These are phyloP conservation scores for Rutidosis leptorrhynchoides DNA, from an alignment of 129 eudicot genomes.

Conservation along the genomic window DNA sequence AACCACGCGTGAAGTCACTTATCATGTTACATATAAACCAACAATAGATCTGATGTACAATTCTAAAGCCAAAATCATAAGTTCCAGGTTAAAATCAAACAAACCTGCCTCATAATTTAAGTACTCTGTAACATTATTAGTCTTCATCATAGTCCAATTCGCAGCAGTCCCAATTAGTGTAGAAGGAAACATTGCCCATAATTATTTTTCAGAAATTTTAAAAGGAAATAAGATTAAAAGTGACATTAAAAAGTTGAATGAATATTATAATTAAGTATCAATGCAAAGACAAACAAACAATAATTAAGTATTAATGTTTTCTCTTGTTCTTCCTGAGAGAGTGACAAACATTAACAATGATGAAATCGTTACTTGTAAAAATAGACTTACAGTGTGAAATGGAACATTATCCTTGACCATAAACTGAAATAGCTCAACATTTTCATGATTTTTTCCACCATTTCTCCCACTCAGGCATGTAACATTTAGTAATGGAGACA, in stretches of 20 bases:
- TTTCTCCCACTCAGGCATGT: conserved; percentile 90
- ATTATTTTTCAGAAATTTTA: not conserved
- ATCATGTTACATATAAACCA: no score
- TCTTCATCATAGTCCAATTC: conserved; percentile 91
- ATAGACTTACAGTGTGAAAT: conserved; percentile 85
- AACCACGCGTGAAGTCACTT: no score
- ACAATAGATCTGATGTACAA: no score
- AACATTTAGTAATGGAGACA: conserved; percentile 87
- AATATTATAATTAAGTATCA: no score
- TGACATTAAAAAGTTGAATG: not conserved
- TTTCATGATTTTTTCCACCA: conserved; percentile 99
- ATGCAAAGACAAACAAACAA: no score
- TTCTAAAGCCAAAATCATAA: no score
- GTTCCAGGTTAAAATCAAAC: conserved; percentile 8
- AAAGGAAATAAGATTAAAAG: not conserved
- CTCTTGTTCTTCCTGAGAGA: no score
- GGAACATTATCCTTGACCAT: conserved; percentile 99
- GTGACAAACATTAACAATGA: no score
- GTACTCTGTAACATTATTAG: conserved; percentile 89
- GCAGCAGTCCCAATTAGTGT: conserved; percentile 88
- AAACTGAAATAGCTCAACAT: conserved; percentile 92
- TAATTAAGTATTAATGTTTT: no score
- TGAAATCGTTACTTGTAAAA: no score
- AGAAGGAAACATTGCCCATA: conserved; percentile 90
- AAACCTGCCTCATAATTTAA: conserved; percentile 90